Conservation (phyloP, 1,284 basidiomycete genomes). For the Agaricales sp. region DNA sequence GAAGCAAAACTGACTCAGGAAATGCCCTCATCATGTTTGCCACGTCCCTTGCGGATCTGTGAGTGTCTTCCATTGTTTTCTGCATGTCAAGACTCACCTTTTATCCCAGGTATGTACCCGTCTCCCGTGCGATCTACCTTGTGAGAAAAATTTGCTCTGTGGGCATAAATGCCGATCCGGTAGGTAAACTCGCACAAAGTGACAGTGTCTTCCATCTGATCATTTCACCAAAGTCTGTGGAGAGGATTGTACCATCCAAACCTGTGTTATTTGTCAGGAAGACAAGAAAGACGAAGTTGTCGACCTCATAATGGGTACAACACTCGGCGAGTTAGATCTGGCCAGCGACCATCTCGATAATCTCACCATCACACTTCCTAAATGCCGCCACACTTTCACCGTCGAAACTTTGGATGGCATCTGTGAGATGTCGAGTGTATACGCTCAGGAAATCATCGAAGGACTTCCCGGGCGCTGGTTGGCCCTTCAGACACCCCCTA, state of each 20-base stretch:
- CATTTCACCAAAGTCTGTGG: slow-evolving; percentile 48
- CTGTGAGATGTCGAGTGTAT: slow-evolving; percentile 43
- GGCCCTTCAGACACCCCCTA: slow-evolving; percentile 28
- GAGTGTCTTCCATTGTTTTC: slow-evolving; percentile 16
- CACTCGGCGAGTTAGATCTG: slow-evolving; percentile 37
- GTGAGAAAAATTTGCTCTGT: slow-evolving; percentile 36
- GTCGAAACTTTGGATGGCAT: slow-evolving; percentile 62
- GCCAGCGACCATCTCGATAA: slow-evolving; percentile 34
- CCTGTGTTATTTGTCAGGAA: slow-evolving; percentile 41
- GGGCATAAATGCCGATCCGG: slow-evolving; percentile 63
- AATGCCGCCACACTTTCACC: slow-evolving; percentile 59
- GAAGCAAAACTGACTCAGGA: slow-evolving; percentile 21
- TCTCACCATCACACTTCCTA: slow-evolving; percentile 47
- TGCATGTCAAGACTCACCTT: neutral
- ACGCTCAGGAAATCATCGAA: slow-evolving; percentile 21
- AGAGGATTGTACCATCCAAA: slow-evolving; percentile 49
- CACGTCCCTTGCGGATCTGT: slow-evolving; percentile 65
- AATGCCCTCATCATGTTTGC: slow-evolving; percentile 44
- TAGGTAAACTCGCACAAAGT: slow-evolving; percentile 17
- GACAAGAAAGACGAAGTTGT: slow-evolving; percentile 34
- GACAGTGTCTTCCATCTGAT: slow-evolving; percentile 7
- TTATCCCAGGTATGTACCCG: slow-evolving; percentile 48
- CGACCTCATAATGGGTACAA: slow-evolving; percentile 46
- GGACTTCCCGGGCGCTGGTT: slow-evolving; percentile 25
- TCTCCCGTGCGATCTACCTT: slow-evolving; percentile 54